Evolutionary conservation across 2,329 filamentous ascomycete species (phyloP).

Genomic region (Clarireedia hainanense): DNA sequence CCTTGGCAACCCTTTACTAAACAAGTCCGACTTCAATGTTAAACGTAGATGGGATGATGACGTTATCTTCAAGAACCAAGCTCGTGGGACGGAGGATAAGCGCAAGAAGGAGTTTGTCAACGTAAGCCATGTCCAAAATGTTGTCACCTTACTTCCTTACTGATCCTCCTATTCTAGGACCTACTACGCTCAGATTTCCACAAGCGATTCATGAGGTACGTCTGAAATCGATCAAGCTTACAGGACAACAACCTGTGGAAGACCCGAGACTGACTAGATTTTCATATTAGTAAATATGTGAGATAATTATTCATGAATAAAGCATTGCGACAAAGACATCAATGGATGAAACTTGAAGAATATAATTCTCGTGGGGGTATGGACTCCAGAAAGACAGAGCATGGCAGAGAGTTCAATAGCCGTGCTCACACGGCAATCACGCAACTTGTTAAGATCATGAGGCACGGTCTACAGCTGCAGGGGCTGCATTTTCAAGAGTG

Average conservation of each 20-base stretch:
- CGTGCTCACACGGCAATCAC: no score
- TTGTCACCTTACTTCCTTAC: slow-evolving; percentile 7
- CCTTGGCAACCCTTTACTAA: slow-evolving; percentile 83
- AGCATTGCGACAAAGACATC: not conserved
- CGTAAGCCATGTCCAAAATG: slow-evolving; percentile 41
- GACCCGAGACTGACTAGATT: slow-evolving; percentile 15
- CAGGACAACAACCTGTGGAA: not conserved
- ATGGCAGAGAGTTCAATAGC: no score
- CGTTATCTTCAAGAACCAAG: slow-evolving; percentile 98
- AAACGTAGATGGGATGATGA: slow-evolving; percentile 97
- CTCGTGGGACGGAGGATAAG: slow-evolving; percentile 86
- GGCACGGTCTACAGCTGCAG: no score
- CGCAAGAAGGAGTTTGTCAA: slow-evolving; percentile 96
- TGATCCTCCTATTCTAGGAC: slow-evolving; percentile 44
- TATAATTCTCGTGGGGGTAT: no score
- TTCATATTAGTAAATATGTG: slow-evolving; percentile 29
- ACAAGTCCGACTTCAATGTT: slow-evolving; percentile 80
- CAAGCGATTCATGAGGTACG: slow-evolving; percentile 77
- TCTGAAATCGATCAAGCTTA: slow-evolving; percentile 6
- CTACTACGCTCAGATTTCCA: slow-evolving; percentile 93
- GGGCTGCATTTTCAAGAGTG: no score
- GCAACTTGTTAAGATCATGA: no score
- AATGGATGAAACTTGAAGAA: no score
- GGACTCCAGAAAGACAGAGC: no score
- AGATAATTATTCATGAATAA: slow-evolving; percentile 18